These are phyloP conservation scores for Fusarium floridanum DNA, from an alignment of 2,329 filamentous ascomycete species.

Conservation along the genomic window DNA sequence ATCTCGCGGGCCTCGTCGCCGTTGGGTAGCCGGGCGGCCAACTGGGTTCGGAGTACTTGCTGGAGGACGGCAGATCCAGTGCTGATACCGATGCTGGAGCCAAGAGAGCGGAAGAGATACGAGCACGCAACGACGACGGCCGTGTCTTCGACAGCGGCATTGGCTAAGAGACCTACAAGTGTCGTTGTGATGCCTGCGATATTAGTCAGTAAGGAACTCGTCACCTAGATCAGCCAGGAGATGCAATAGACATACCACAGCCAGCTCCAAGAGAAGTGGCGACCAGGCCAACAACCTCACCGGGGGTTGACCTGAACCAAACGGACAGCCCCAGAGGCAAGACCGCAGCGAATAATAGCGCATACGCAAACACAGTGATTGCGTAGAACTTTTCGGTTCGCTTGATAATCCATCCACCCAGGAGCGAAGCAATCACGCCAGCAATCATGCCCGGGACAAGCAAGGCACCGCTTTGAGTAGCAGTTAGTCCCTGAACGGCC, in stretches of 20 bases:
- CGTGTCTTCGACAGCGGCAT: slow-evolving; percentile 74
- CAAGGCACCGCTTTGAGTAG: slow-evolving; percentile 73
- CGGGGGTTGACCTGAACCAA: slow-evolving; percentile 60
- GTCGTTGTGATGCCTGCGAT: slow-evolving; percentile 75
- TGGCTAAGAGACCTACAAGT: slow-evolving; percentile 79
- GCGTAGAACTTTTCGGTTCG: slow-evolving; percentile 78
- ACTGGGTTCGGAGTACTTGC: slow-evolving; percentile 70
- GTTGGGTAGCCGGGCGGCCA: slow-evolving; percentile 66
- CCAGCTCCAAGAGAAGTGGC: slow-evolving; percentile 59
- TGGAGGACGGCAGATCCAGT: slow-evolving; percentile 79
- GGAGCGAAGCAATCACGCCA: slow-evolving; percentile 74
- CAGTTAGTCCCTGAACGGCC: slow-evolving; percentile 73
- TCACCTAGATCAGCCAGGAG: background rate
- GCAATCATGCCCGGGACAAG: slow-evolving; percentile 75
- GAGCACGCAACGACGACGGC: slow-evolving; percentile 83
- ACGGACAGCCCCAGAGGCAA: slow-evolving; percentile 67
- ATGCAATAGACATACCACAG: slow-evolving; percentile 46
- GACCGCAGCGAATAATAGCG: slow-evolving; percentile 65
- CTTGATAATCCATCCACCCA: slow-evolving; percentile 75
- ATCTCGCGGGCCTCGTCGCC: slow-evolving; percentile 74
- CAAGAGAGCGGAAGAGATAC: slow-evolving; percentile 84
- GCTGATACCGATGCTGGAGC: slow-evolving; percentile 82
- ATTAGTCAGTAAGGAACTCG: slow-evolving; percentile 6
- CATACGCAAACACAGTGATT: slow-evolving; percentile 72
- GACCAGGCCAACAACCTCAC: slow-evolving; percentile 69